Base-by-base conservation (phyloP, 768 basidiomycete genomes). In the Leccinum sublutescens region DNA sequence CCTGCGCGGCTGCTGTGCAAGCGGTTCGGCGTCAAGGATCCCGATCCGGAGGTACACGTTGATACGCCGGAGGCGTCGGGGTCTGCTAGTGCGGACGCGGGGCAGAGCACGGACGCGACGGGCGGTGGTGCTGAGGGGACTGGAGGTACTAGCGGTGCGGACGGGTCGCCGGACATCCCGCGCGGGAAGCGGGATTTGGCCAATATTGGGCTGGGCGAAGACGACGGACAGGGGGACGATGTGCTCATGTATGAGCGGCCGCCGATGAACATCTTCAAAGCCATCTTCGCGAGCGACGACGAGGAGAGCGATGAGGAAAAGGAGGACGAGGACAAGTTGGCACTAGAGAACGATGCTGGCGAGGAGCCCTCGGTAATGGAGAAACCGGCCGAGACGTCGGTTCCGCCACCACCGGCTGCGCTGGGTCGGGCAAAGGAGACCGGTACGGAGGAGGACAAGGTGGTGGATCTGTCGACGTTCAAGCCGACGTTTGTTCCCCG, bases 261-360 rank as follows among this genome's bases (percentile, higher is more conserved):
- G 2, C 78, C 86, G 6, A 91, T 94, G 82, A 90, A 94, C 68
- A 85, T 98, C 48, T 99, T 98, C 80, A 97, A 96, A 71, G 95
- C 96, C 3, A 98, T 99, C 60, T 99, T 99, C 71, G 95, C 94
- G 11, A 94, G 91, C 74, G 93, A 93, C 60, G 92, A 93, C 49
- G 94, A 96, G 66, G 91, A 92, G 36, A 87, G 86, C 17, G 90
- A 86, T 9, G 86, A 86, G 2, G 92, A 93, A 4, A 68, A 21
- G 68, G 74, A 53, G 50, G 64, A 55, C 2, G 74, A 53, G 64
- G 72, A 71, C 66, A 71, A 71, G 29, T 66, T 65, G 27, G 40
- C 49, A 4, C 43, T 10, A 14, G 62, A 50, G 34, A 60, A 59
- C 4, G 55, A 59, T 53, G 54, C 8, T 55, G 33, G 55, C 17